phyloP scores from a whole-genome alignment of 345 rosid species.

The Crucihimalaya himalaica region DNA sequence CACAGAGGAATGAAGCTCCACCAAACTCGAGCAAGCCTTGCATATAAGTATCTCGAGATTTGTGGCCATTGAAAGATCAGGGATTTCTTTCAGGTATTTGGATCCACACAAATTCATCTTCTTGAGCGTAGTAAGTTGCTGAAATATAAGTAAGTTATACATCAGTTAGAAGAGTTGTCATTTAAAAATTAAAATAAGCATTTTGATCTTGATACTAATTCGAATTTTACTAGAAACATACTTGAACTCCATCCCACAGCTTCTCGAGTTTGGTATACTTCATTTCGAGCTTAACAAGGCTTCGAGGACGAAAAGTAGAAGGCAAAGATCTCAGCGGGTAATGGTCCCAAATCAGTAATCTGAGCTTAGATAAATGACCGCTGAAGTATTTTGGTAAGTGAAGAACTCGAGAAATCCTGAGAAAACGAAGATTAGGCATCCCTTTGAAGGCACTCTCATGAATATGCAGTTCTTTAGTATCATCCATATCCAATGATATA shows the following conservation, averaged over 20 bases:
- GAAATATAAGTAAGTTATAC: background rate
- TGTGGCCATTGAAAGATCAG: background rate
- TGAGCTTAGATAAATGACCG: no score
- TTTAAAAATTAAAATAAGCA: background rate
- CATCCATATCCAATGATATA: background rate
- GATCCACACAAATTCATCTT: background rate
- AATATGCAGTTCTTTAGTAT: background rate
- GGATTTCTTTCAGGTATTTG: background rate
- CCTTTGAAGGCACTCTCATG: background rate
- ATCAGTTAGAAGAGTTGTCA: background rate
- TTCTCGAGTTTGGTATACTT: background rate
- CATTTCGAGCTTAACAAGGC: slow-evolving; percentile 18
- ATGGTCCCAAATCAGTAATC: background rate
- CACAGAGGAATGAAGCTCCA: background rate
- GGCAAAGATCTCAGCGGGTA: slow-evolving; percentile 25
- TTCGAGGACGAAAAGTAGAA: background rate
- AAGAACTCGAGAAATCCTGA: no score
- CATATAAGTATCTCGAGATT: background rate
- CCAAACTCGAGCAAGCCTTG: background rate
- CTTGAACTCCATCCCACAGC: slow-evolving; percentile 15
- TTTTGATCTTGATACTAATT: no score
- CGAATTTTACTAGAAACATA: no score
- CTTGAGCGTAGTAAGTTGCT: background rate
- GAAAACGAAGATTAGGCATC: slow-evolving; percentile 32
- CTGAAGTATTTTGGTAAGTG: no score